Conservation (phyloP, 371 early-diverging fungal species). For the Zopfochytrium polystomum region DNA sequence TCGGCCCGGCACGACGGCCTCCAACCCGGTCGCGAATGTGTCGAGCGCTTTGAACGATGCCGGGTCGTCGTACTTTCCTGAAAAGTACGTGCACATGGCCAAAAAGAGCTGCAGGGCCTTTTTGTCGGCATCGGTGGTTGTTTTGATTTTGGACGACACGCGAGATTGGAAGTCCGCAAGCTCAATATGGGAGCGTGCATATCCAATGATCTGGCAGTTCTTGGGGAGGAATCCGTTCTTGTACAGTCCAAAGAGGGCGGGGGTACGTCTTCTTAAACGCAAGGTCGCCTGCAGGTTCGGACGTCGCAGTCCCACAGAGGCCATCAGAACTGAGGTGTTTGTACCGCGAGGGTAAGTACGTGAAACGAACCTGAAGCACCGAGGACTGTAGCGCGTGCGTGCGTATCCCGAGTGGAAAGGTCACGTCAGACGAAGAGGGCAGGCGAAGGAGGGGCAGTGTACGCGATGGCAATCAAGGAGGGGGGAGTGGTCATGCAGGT, state of each 20-base stretch:
- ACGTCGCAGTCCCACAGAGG: no score
- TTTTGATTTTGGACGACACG: constrained; percentile 67
- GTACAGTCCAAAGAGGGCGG: constrained; percentile 85
- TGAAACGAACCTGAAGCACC: no score
- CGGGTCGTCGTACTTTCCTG: constrained; percentile 87
- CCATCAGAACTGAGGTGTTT: no score
- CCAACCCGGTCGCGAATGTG: constrained; percentile 49
- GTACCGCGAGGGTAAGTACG: no score
- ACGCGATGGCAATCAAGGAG: no score
- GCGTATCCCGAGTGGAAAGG: no score
- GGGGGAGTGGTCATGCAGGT: no score
- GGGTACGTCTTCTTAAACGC: constrained; percentile 98
- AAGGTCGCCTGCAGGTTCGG: no score
- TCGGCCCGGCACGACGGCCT: constrained; percentile 18
- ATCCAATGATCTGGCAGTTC: constrained; percentile 83
- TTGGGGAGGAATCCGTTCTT: constrained; percentile 71
- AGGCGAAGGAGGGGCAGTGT: no score
- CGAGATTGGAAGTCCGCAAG: constrained; percentile 72
- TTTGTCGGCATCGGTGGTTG: constrained; percentile 50
- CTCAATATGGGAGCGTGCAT: constrained; percentile 87
- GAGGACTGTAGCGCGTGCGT: no score
- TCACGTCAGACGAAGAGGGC: no score
- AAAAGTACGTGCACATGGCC: constrained; percentile 70
- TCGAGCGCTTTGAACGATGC: constrained; percentile 67
- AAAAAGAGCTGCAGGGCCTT: constrained; percentile 69